These are phyloP conservation scores for Sordariomycetes sp. DNA, from an alignment of 2,329 filamentous ascomycete species.

Conservation along the genomic window DNA sequence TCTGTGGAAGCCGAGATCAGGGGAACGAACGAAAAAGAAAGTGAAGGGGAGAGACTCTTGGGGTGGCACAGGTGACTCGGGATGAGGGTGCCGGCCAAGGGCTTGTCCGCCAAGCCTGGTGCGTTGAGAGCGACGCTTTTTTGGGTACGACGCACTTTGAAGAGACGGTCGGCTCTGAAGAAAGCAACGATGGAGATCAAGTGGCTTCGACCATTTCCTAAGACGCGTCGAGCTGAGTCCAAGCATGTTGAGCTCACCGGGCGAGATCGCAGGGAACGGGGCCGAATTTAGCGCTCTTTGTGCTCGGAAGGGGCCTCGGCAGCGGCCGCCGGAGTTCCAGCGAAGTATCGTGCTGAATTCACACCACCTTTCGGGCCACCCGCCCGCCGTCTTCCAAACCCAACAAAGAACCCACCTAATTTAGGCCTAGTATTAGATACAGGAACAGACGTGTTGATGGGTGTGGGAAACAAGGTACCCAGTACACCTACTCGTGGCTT, in stretches of 20 bases:
- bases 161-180: too few relatives aligned
- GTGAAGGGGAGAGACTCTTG: not conserved
- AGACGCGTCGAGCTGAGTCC: too few relatives aligned
- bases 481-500: not conserved
- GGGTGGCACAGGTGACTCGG: not conserved
- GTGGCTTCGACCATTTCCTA: too few relatives aligned
- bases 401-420: too few relatives aligned
- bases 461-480: not conserved
- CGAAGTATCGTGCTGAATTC: not conserved
- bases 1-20: not conserved
- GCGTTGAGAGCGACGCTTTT: too few relatives aligned
- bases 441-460: not conserved
- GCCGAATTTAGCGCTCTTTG: not conserved
- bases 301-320: not conserved
- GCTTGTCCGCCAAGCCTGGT: not conserved
- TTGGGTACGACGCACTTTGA: too few relatives aligned
- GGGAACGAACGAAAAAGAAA: not conserved
- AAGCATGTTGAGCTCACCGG: too few relatives aligned
- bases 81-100: not conserved
- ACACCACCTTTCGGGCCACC: not conserved
- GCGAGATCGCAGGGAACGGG: too few relatives aligned
- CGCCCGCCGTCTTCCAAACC: not conserved
- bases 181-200: too few relatives aligned
- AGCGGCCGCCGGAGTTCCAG: not conserved
- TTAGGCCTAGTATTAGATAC: not conserved